Conservation (phyloP, 306 rosid species). For the Ziziphus jujuba region DNA sequence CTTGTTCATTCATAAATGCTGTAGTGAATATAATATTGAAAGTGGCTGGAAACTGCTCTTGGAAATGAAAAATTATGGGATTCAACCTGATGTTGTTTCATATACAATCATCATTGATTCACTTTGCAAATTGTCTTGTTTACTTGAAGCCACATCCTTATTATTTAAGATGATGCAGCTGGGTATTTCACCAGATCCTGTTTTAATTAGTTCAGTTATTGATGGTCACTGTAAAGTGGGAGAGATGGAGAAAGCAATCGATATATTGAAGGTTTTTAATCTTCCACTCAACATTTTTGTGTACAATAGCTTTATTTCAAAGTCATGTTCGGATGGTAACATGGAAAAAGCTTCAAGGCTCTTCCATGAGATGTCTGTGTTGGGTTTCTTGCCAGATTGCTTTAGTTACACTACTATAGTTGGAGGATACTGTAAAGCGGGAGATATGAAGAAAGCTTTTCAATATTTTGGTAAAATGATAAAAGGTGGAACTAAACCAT, state of each 20-base stretch:
- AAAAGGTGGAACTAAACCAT: slow-evolving; percentile 35
- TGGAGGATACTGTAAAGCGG: slow-evolving; percentile 32
- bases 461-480: slow-evolving; percentile 38
- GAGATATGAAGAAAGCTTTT: slow-evolving; percentile 20
- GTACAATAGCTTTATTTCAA: slow-evolving; percentile 39
- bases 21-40: slow-evolving; percentile 28
- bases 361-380: slow-evolving; percentile 34
- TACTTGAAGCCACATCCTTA: slow-evolving; percentile 33
- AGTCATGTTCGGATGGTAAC: slow-evolving; percentile 29
- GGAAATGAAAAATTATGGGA: slow-evolving; percentile 28
- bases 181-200: slow-evolving; percentile 36
- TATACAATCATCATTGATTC: slow-evolving; percentile 32
- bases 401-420: slow-evolving; percentile 36
- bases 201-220: slow-evolving; percentile 32
- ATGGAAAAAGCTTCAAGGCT: slow-evolving; percentile 28
- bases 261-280: slow-evolving; percentile 31
- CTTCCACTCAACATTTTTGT: slow-evolving; percentile 27
- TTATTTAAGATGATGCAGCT: slow-evolving; percentile 36
- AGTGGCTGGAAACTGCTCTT: slow-evolving; percentile 34
- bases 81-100: slow-evolving; percentile 35
- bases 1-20: slow-evolving; percentile 34
- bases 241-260: slow-evolving; percentile 17
- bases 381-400: slow-evolving; percentile 35
- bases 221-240: slow-evolving; percentile 39
- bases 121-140: slow-evolving; percentile 32